phyloP scores from a whole-genome alignment of 1,284 basidiomycete species.

The Papiliotrema terrestris region DNA sequence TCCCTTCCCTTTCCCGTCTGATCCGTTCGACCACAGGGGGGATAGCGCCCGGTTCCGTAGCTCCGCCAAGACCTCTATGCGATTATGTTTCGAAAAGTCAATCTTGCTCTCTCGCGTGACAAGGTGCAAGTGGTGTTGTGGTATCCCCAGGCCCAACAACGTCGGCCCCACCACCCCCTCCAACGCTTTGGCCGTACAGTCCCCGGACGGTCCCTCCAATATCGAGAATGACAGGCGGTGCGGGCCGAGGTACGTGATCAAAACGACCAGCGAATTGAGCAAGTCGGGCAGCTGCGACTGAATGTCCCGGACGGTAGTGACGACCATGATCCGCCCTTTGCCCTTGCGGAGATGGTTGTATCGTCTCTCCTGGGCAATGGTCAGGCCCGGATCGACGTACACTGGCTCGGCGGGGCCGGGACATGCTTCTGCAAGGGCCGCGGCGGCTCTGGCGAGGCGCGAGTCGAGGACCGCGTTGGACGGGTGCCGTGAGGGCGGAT shows the following conservation, averaged over 20 bases:
- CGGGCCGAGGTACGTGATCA: conserved; percentile 38
- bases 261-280: conserved; percentile 39
- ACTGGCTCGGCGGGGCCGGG: conserved; percentile 19
- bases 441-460: conserved; percentile 10
- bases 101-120: conserved; percentile 34
- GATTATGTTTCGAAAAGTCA: conserved; percentile 38
- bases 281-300: conserved; percentile 44
- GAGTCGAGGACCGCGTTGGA: conserved; percentile 2
- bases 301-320: conserved; percentile 42
- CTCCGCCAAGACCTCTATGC: conserved; percentile 45
- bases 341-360: conserved; percentile 31
- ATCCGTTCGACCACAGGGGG: conserved; percentile 33
- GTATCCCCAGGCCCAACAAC: conserved; percentile 34
- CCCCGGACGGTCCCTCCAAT: conserved; percentile 47
- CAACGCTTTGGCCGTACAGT: conserved; percentile 41
- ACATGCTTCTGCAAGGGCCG: conserved; percentile 15
- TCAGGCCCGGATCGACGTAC: conserved; percentile 30
- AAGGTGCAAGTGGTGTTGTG: conserved; percentile 25
- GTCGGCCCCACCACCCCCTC: conserved; percentile 35
- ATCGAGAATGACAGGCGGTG: conserved; percentile 38
- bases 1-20: conserved; percentile 11
- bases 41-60: conserved; percentile 44
- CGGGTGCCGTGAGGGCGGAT: conserved; percentile 4
- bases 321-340: conserved; percentile 32
- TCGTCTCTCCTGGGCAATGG: conserved; percentile 27